phyloP scores from a whole-genome alignment of 176 grass and related monocot genomes.

The Musa acuminata region DNA sequence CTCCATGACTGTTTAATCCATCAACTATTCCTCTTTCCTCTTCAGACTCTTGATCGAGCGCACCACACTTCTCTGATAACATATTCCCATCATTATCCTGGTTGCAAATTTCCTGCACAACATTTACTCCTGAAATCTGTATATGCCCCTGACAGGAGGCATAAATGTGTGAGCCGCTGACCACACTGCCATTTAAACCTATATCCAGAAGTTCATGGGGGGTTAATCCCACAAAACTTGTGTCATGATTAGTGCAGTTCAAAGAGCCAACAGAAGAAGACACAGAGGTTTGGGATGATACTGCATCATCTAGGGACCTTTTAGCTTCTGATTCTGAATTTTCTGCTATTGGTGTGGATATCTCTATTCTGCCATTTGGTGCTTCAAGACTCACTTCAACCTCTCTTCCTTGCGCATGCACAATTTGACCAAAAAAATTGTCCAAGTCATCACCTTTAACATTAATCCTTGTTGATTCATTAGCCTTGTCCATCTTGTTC shows the following conservation, averaged over 20 bases:
- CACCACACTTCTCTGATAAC: conserved; percentile 26
- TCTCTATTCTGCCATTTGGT: conserved; percentile 17
- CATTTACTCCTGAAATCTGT: neutral
- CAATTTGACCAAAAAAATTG: conserved; percentile 15
- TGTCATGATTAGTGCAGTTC: neutral
- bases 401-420: conserved; percentile 16
- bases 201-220: conserved; percentile 12
- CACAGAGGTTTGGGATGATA: conserved; percentile 24
- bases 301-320: conserved; percentile 30
- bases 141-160: conserved; percentile 2
- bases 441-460: conserved; percentile 20
- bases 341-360: conserved; percentile 13
- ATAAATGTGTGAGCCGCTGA: neutral
- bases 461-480: conserved; percentile 21
- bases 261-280: neutral
- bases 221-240: conserved; percentile 18
- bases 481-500: conserved; percentile 8
- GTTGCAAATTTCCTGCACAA: conserved; percentile 20
- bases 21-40: conserved; percentile 14
- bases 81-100: conserved; percentile 19
- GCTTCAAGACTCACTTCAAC: conserved; percentile 7
- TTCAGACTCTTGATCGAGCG: conserved; percentile 1
- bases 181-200: conserved; percentile 22
- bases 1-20: conserved; percentile 11
- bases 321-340: conserved; percentile 18